Percentiles rank a stretch among this genome's conserved stretches.
Conservation (phyloP, 1,284 basidiomycete genomes). For the Trichosporon sp. region DNA sequence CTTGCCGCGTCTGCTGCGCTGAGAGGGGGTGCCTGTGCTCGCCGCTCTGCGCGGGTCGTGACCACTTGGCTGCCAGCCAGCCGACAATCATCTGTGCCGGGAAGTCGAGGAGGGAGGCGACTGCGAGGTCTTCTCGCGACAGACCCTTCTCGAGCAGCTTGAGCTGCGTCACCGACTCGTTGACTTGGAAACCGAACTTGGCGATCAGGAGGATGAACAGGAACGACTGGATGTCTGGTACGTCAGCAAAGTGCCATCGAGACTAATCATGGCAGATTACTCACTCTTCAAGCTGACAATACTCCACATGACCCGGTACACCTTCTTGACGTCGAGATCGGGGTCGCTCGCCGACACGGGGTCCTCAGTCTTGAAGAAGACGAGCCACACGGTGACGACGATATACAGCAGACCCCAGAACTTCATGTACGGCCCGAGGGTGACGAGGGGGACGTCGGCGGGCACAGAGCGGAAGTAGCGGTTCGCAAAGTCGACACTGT, state of each 20-base stretch:
- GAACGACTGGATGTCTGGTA: conserved; percentile 80
- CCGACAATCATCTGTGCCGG: conserved; percentile 95
- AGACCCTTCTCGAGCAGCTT: conserved; percentile 98
- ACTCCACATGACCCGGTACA: conserved; percentile 91
- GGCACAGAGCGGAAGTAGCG: conserved; percentile 62
- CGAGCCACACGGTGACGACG: conserved; percentile 77
- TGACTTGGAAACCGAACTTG: conserved; percentile 93
- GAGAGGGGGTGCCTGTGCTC: conserved; percentile 30
- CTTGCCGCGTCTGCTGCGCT: conserved; percentile 11
- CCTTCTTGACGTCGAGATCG: conserved; percentile 83
- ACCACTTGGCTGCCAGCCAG: conserved; percentile 93
- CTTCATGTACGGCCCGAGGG: conserved; percentile 73
- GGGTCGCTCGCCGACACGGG: conserved; percentile 64
- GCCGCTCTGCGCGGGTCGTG: conserved; percentile 46
- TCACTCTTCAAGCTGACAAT: conserved; percentile 86
- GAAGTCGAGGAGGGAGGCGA: conserved; percentile 93
- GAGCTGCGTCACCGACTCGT: conserved; percentile 84
- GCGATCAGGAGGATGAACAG: conserved; percentile 82
- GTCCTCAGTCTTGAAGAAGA: conserved; percentile 86
- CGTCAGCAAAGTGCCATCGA: too few species aligned
- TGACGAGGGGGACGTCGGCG: conserved; percentile 71
- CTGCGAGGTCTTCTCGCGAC: conserved; percentile 87
- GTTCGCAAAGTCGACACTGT: conserved; percentile 80
- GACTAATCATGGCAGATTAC: too few species aligned
- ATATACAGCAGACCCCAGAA: conserved; percentile 82